phyloP scores from a whole-genome alignment of 139 green algal species.

The Diplosphaera chodatii region DNA sequence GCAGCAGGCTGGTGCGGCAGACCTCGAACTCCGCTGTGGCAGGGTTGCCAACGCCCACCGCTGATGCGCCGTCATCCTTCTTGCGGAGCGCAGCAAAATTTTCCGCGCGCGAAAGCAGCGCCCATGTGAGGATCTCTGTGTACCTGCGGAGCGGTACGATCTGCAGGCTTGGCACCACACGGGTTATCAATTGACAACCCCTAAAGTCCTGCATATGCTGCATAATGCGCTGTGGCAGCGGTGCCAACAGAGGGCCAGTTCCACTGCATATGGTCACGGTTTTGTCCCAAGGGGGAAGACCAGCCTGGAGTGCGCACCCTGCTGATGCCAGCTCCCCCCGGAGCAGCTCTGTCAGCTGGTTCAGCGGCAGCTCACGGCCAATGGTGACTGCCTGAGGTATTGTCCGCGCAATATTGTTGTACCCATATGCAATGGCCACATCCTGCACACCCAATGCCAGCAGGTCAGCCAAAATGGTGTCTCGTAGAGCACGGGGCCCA shows the following conservation, averaged over 20 bases:
- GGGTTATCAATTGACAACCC: too few species aligned
- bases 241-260: too few species aligned
- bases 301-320: too few species aligned
- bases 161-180: too few species aligned
- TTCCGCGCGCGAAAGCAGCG: constrained; percentile 82
- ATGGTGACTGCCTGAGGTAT: constrained; percentile 58
- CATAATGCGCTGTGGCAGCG: too few species aligned
- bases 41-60: constrained; percentile 89
- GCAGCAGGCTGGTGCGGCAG: constrained; percentile 48
- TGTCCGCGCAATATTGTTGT: constrained; percentile 87
- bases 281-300: too few species aligned
- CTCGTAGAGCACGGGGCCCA: too few species aligned
- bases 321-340: constrained; percentile 75
- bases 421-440: constrained; percentile 96
- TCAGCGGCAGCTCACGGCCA: constrained; percentile 85
- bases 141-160: too few species aligned
- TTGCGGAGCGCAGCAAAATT: constrained; percentile 76
- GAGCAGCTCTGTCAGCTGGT: constrained; percentile 84
- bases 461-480: too few species aligned
- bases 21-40: constrained; percentile 91
- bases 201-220: too few species aligned
- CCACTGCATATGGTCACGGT: too few species aligned
- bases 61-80: constrained; percentile 57
- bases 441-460: too few species aligned
- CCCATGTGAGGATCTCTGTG: constrained; percentile 79